phyloP scores from a whole-genome alignment of 306 rosid species.

The Erythrophleum fordii region DNA sequence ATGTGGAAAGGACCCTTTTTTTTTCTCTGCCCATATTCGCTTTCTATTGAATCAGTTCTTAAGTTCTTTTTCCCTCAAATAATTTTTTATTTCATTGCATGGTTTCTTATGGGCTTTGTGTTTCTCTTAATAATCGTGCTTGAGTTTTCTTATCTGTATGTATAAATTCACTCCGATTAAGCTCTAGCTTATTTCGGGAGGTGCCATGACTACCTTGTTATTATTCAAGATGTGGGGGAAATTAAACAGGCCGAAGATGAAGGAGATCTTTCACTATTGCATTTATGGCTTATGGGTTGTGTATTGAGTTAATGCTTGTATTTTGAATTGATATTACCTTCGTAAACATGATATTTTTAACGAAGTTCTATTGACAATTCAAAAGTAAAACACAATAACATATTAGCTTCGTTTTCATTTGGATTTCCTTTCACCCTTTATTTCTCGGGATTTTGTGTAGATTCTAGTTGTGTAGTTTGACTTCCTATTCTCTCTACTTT shows the following conservation, averaged over 20 bases:
- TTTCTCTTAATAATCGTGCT: constrained; percentile 1
- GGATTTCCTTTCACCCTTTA: constrained; percentile 5
- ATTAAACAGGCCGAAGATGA: background rate
- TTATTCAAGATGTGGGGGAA: background rate
- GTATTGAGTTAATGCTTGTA: constrained; percentile 9
- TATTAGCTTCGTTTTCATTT: constrained; percentile 2
- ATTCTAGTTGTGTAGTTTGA: constrained; percentile 10
- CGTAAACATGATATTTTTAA: background rate
- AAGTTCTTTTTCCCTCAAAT: constrained; percentile 10
- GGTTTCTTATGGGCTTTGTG: constrained; percentile 24
- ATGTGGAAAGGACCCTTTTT: background rate
- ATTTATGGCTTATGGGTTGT: background rate
- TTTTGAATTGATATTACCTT: constrained; percentile 13
- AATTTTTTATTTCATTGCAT: background rate
- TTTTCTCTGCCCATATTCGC: background rate
- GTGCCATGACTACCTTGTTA: constrained; percentile 18
- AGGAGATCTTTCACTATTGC: constrained; percentile 4
- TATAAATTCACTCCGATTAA: constrained; percentile 15
- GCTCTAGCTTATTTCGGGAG: constrained; percentile 30
- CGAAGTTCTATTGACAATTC: background rate
- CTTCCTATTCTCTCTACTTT: background rate
- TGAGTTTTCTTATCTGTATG: constrained; percentile 19
- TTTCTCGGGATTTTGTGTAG: background rate
- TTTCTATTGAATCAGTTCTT: constrained; percentile 19
- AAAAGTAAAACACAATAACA: background rate